Base-by-base conservation (phyloP, 768 basidiomycete species). In the Lyophyllum atratum region DNA sequence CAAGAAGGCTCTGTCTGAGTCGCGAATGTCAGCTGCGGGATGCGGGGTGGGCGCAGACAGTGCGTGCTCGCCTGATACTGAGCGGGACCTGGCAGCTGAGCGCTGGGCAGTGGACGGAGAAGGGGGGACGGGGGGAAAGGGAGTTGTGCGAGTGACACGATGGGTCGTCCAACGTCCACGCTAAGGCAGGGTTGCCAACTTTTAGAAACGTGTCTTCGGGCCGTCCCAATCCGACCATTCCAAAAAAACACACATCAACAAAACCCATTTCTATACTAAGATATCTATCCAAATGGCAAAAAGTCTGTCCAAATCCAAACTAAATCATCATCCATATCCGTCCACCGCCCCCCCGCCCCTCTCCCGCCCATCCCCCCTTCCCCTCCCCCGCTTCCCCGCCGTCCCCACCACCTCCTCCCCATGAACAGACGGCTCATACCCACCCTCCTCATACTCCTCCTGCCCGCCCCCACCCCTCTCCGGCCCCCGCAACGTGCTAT, bases 381-480 rank as follows among this genome's bases (percentile, higher is more conserved):
- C 28, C 28, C 52, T 22, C 28, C 11, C 52, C 29, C 11, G 10
- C 42, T 25, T 25, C 44, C 42, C 28, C 17, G 14, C 22, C 42
- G 24, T 29, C 52, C 61, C 28, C 49, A 3, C 65, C 47, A 40
- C 61, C 57, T 47, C 64, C 66, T 68, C 65, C 57, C 71, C 67
- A 55, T 66, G 52, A 54, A 67, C 59, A 70, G 29, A 9, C 19
- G 28, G 31, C 34, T 37, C 34, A 50, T 74, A 65, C 74, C 73
- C 54, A 3, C n/a, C 45, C 25, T 51, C 49, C 25, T 51, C 49
- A 12, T 26, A 3, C n/a, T 24, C 39, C 44, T 33, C 37, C 54
- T 39, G 42, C 1, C 14, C 51, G 39, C 12, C 56, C 71, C 62
- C 62, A 70, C 60, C 63, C 65, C 28, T 49, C 54, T 11, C 58